Percentiles rank a stretch among this genome's conserved stretches.
These are phyloP conservation scores for Pyropia haitanensis DNA, from an alignment of 23 red algal species.

Conservation along the genomic window DNA sequence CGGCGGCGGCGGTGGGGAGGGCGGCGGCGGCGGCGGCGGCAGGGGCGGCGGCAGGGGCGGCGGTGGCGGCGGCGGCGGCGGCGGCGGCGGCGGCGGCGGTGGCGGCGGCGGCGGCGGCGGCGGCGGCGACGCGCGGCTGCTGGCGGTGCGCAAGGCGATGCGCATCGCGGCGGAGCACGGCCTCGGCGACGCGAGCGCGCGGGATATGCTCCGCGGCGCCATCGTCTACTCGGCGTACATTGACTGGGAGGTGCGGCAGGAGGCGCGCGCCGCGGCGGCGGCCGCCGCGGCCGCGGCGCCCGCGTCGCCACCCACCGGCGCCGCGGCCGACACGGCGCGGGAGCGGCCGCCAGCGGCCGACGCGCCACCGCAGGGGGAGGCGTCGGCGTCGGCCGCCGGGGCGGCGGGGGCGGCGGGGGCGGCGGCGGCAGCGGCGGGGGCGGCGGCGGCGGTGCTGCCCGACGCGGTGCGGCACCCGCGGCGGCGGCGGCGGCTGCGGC, in stretches of 20 bases:
- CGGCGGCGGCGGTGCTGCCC: no score
- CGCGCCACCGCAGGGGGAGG: not conserved
- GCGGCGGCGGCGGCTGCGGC: no score
- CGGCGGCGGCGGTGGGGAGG: no score
- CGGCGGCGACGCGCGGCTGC: no score
- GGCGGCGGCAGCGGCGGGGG: no score
- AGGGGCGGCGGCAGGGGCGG: no score
- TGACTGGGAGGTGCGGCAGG: slow-evolving; percentile 14
- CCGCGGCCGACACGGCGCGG: not conserved
- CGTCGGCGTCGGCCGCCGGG: not conserved
- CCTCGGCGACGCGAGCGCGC: slow-evolving; percentile 16
- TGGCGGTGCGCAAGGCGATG: slow-evolving; percentile 11
- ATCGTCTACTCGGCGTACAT: slow-evolving; percentile 17
- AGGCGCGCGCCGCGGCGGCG: slow-evolving; percentile 7
- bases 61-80: no score
- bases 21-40: no score
- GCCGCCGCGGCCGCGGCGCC: not conserved
- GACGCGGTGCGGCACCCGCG: no score
- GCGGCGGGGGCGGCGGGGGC: no score
- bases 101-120: no score
- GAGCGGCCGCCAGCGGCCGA: not conserved
- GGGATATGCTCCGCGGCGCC: slow-evolving; percentile 25
- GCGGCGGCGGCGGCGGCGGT: no score
- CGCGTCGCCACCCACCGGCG: not conserved
- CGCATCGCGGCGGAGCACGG: slow-evolving; percentile 37